phyloP scores from a whole-genome alignment of 2,329 filamentous ascomycete genomes.

The Camillea tinctor region DNA sequence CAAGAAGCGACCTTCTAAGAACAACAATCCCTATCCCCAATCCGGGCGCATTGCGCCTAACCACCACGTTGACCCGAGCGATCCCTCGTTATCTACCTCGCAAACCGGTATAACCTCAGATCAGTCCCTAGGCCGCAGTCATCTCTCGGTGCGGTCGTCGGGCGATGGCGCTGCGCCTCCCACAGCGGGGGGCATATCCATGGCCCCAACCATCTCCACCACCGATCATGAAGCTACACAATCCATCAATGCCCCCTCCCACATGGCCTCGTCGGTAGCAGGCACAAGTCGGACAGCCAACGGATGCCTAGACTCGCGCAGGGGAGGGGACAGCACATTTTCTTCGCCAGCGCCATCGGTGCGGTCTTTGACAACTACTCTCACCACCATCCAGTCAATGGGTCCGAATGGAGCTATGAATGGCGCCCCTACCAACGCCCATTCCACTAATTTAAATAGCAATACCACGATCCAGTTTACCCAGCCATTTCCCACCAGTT shows the following conservation, averaged over 20 bases:
- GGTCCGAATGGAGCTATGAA: slow-evolving; percentile 52
- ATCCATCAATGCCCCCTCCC: slow-evolving; percentile 75
- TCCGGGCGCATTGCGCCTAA: slow-evolving; percentile 59
- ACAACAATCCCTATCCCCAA: slow-evolving; percentile 90
- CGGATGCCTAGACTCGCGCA: slow-evolving; percentile 64
- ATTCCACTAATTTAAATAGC: slow-evolving; percentile 43
- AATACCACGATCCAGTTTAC: slow-evolving; percentile 59
- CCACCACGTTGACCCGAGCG: slow-evolving; percentile 42
- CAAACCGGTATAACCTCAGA: slow-evolving; percentile 50
- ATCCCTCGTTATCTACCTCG: slow-evolving; percentile 55
- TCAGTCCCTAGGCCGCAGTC: slow-evolving; percentile 55
- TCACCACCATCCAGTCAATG: slow-evolving; percentile 81
- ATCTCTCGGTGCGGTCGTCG: slow-evolving; percentile 60
- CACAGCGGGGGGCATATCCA: slow-evolving; percentile 67
- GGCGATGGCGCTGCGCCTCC: slow-evolving; percentile 56
- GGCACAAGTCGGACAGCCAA: slow-evolving; percentile 72
- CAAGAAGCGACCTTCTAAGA: slow-evolving; percentile 63
- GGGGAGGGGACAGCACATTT: slow-evolving; percentile 74
- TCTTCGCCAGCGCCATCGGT: slow-evolving; percentile 80
- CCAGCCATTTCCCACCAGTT: slow-evolving; percentile 62
- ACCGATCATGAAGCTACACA: slow-evolving; percentile 75
- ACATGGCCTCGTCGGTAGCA: slow-evolving; percentile 62
- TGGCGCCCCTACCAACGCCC: slow-evolving; percentile 34
- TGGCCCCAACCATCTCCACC: slow-evolving; percentile 80
- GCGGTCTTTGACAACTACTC: slow-evolving; percentile 75